Evolutionary conservation across 176 grass and related monocot genomes (phyloP).

Genomic region (Thalia dealbata): DNA sequence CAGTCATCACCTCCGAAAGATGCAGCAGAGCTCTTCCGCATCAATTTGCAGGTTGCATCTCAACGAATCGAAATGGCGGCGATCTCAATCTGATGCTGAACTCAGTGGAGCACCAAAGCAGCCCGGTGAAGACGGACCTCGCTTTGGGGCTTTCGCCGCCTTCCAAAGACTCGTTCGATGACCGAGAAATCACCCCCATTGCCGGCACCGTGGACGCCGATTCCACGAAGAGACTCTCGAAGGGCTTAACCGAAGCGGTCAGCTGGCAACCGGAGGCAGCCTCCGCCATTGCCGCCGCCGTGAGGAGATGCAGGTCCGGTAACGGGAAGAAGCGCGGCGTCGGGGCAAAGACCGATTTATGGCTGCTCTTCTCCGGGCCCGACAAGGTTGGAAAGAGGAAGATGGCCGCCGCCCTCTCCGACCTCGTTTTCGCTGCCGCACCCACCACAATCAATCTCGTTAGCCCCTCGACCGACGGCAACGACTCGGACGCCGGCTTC

Average conservation of each 20-base stretch:
- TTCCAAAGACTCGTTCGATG: slow-evolving; percentile 34
- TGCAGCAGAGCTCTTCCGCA: slow-evolving; percentile 24
- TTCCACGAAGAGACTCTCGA: slow-evolving; percentile 68
- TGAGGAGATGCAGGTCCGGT: slow-evolving; percentile 58
- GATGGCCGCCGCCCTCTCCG: slow-evolving; percentile 70
- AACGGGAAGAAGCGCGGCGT: slow-evolving; percentile 40
- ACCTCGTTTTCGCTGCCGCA: slow-evolving; percentile 33
- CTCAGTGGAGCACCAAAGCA: slow-evolving; percentile 30
- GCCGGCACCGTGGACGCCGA: slow-evolving; percentile 64
- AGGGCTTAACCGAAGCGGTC: slow-evolving; percentile 73
- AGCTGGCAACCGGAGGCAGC: slow-evolving; percentile 83
- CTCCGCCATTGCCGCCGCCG: slow-evolving; percentile 63
- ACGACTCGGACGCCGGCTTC: slow-evolving; percentile 28
- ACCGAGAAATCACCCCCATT: slow-evolving; percentile 53
- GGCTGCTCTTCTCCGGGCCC: slow-evolving; percentile 83
- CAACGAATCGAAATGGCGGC: slow-evolving; percentile 33
- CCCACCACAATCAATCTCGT: slow-evolving; percentile 38
- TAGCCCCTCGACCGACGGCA: slow-evolving; percentile 21
- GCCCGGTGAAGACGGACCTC: slow-evolving; percentile 88
- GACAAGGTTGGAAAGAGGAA: slow-evolving; percentile 89
- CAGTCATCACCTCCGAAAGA: background rate
- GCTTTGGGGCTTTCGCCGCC: slow-evolving; percentile 38
- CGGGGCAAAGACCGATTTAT: slow-evolving; percentile 51
- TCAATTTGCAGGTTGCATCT: background rate
- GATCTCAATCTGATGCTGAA: slow-evolving; percentile 28